Evolutionary conservation across 2,329 filamentous ascomycete species (phyloP).

Genomic region (Microcyclosporella mali): DNA sequence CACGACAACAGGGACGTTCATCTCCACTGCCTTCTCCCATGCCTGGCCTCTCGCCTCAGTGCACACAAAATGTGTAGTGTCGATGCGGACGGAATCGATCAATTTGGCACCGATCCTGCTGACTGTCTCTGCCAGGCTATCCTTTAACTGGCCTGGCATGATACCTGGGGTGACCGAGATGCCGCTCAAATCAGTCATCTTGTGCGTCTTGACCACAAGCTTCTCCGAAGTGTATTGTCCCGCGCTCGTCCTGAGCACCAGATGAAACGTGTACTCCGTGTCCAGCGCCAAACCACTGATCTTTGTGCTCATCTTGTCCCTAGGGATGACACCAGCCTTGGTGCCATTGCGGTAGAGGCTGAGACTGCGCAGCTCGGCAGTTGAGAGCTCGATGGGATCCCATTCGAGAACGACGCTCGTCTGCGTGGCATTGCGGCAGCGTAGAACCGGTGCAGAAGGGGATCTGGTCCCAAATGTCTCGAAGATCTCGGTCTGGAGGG

Average conservation of each 20-base stretch:
- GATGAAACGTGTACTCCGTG: constrained; percentile 90
- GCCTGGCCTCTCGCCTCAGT: constrained; percentile 81
- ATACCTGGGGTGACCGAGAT: constrained; percentile 91
- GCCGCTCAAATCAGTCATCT: constrained; percentile 95
- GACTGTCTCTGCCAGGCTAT: constrained; percentile 67
- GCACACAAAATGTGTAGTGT: constrained; percentile 97
- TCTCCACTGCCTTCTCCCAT: constrained; percentile 96
- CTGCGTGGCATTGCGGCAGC: constrained; percentile 94
- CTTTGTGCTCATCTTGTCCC: constrained; percentile 90
- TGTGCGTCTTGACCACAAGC: constrained; percentile 83
- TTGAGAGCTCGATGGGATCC: constrained; percentile 90
- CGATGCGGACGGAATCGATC: constrained; percentile 83
- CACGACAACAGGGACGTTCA: constrained; percentile 94
- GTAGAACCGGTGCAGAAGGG: constrained; percentile 69
- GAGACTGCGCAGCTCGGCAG: constrained; percentile 81
- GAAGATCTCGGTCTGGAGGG: constrained; percentile 85
- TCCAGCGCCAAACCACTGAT: constrained; percentile 94
- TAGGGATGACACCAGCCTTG: constrained; percentile 91
- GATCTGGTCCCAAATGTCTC: constrained; percentile 75
- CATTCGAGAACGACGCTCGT: constrained; percentile 98
- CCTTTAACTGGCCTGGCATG: constrained; percentile 65
- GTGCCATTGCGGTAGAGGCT: constrained; percentile 92
- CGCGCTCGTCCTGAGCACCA: constrained; percentile 83
- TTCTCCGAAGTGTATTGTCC: constrained; percentile 81
- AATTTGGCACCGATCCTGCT: constrained; percentile 89